Conservation (phyloP, 2,329 filamentous ascomycete species). For the Talaromyces sp. region DNA sequence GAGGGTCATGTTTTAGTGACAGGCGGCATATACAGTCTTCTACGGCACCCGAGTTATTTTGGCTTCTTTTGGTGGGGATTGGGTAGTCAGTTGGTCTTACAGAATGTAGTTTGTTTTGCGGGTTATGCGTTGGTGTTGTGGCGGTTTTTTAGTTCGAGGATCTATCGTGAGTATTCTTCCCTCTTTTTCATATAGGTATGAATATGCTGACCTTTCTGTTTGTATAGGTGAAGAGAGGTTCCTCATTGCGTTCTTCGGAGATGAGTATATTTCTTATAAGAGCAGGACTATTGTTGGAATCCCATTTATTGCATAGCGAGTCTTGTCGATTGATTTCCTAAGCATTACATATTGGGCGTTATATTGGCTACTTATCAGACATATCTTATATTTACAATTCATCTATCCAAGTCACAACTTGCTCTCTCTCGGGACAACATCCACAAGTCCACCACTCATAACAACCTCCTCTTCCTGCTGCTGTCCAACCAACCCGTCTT, state of each 20-base stretch:
- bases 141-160: slow-evolving; percentile 76
- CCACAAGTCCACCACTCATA: slow-evolving; percentile 57
- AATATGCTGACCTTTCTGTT: slow-evolving; percentile 34
- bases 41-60: slow-evolving; percentile 92
- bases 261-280: slow-evolving; percentile 75
- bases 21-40: slow-evolving; percentile 69
- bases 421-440: slow-evolving; percentile 38
- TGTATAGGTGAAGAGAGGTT: slow-evolving; percentile 70
- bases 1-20: slow-evolving; percentile 80
- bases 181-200: slow-evolving; percentile 12
- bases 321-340: background rate
- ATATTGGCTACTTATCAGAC: background rate
- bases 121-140: slow-evolving; percentile 75
- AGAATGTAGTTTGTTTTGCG: slow-evolving; percentile 75
- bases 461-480: slow-evolving; percentile 38
- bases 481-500: slow-evolving; percentile 53
- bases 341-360: background rate
- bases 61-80: slow-evolving; percentile 98
- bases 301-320: slow-evolving; percentile 64
- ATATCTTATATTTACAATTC: background rate
- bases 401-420: slow-evolving; percentile 45
- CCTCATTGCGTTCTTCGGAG: slow-evolving; percentile 77
- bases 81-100: slow-evolving; percentile 88
- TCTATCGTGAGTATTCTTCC: slow-evolving; percentile 54
- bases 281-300: slow-evolving; percentile 73